Evolutionary conservation across 2,329 filamentous ascomycete species (phyloP).

Genomic region (Fusarium decemcellulare): DNA sequence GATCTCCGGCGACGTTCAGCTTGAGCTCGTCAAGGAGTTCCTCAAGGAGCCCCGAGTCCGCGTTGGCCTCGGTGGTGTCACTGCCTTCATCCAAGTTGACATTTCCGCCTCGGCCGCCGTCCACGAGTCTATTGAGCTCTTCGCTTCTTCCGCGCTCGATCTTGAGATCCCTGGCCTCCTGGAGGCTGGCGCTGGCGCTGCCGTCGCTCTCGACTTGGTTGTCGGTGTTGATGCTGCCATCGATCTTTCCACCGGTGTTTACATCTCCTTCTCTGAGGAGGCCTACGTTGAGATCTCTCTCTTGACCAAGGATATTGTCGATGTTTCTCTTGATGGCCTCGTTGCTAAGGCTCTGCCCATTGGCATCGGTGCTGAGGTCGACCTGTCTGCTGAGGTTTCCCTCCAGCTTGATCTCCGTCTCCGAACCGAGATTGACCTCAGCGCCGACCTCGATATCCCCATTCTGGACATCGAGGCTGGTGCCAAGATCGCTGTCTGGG

Average conservation of each 20-base stretch:
- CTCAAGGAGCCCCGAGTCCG: slow-evolving; percentile 57
- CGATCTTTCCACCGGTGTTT: slow-evolving; percentile 62
- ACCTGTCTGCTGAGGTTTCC: slow-evolving; percentile 59
- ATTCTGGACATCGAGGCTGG: slow-evolving; percentile 54
- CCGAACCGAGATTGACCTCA: slow-evolving; percentile 61
- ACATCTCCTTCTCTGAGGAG: slow-evolving; percentile 64
- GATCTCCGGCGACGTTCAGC: slow-evolving; percentile 63
- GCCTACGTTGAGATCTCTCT: slow-evolving; percentile 58
- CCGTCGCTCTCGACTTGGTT: slow-evolving; percentile 67
- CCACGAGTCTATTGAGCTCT: slow-evolving; percentile 66
- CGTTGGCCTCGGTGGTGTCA: slow-evolving; percentile 64
- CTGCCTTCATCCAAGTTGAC: slow-evolving; percentile 66
- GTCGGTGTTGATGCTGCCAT: slow-evolving; percentile 63
- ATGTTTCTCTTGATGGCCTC: slow-evolving; percentile 58
- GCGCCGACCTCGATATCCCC: slow-evolving; percentile 49
- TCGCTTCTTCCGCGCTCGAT: slow-evolving; percentile 53
- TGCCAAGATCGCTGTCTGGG: slow-evolving; percentile 62
- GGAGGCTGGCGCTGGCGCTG: slow-evolving; percentile 56
- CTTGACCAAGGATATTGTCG: slow-evolving; percentile 54
- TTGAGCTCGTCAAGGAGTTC: slow-evolving; percentile 58
- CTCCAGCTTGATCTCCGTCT: slow-evolving; percentile 66
- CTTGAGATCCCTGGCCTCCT: slow-evolving; percentile 59
- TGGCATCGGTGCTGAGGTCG: slow-evolving; percentile 42
- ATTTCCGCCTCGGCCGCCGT: slow-evolving; percentile 60
- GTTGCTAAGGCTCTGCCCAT: slow-evolving; percentile 46